These are phyloP conservation scores for Lactarius tabidus DNA, from an alignment of 768 basidiomycete genomes.

Conservation along the genomic window DNA sequence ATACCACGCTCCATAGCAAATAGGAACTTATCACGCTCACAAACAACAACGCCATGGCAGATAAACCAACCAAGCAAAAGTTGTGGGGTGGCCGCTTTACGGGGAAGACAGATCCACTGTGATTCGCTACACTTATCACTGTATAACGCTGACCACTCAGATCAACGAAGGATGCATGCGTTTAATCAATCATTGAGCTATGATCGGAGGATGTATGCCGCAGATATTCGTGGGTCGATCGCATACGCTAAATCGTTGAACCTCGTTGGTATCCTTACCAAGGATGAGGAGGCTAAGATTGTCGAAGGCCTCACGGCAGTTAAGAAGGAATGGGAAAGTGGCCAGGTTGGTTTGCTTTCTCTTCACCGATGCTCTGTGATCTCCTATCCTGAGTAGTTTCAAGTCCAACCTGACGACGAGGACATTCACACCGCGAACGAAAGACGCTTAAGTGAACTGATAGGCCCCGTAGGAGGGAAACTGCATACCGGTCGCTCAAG, in stretches of 20 bases:
- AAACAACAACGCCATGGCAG: slow-evolving; percentile 33
- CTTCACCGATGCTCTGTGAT: background rate
- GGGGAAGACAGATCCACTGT: slow-evolving; percentile 84
- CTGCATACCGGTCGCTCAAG: slow-evolving; percentile 95
- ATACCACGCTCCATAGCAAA: background rate
- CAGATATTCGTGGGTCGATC: slow-evolving; percentile 90
- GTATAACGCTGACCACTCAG: slow-evolving; percentile 16
- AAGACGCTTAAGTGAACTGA: slow-evolving; percentile 86
- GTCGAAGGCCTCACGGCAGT: slow-evolving; percentile 71
- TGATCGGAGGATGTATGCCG: slow-evolving; percentile 90
- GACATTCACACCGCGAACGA: slow-evolving; percentile 99
- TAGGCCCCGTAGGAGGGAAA: slow-evolving; percentile 91
- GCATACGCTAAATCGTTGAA: slow-evolving; percentile 90
- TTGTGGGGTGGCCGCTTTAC: slow-evolving; percentile 88
- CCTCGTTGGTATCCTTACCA: slow-evolving; percentile 74
- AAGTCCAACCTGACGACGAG: slow-evolving; percentile 81
- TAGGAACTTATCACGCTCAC: background rate
- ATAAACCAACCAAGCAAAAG: slow-evolving; percentile 59
- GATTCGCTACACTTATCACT: slow-evolving; percentile 29
- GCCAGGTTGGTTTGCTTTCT: slow-evolving; percentile 48
- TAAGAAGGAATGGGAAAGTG: slow-evolving; percentile 79
- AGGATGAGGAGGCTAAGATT: slow-evolving; percentile 69
- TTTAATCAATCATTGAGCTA: slow-evolving; percentile 97
- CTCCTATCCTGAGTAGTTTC: slow-evolving; percentile 50
- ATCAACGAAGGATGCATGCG: slow-evolving; percentile 75